Conservation (phyloP, 78 protist genomes). For the Cavenderia fasciculata region DNA sequence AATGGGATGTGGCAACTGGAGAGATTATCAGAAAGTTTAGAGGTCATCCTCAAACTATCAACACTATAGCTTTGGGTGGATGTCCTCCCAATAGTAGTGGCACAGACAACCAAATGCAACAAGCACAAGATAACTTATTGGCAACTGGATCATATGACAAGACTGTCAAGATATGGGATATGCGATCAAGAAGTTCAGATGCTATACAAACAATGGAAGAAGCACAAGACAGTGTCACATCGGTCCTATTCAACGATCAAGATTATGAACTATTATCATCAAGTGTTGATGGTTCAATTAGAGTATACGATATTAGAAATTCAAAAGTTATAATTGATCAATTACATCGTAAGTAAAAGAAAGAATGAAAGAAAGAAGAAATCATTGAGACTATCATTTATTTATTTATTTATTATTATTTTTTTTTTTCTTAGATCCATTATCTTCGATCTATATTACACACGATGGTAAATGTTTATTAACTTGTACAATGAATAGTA, state of each 20-base stretch:
- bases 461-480: slow-evolving; percentile 76
- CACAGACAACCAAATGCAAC: too few relatives aligned
- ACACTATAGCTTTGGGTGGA: slow-evolving; percentile 37
- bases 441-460: slow-evolving; percentile 62
- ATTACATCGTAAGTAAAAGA: slow-evolving; percentile 20
- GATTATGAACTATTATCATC: slow-evolving; percentile 42
- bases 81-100: slow-evolving; percentile 43
- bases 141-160: slow-evolving; percentile 60
- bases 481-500: slow-evolving; percentile 32
- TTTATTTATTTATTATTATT: too few relatives aligned
- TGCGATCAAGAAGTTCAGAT: slow-evolving; percentile 21
- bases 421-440: slow-evolving; percentile 19
- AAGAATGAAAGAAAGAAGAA: too few relatives aligned
- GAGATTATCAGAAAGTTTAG: slow-evolving; percentile 41
- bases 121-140: too few relatives aligned
- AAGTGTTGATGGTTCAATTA: slow-evolving; percentile 81
- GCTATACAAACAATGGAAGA: slow-evolving; percentile 67
- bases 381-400: too few relatives aligned
- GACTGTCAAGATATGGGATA: slow-evolving; percentile 71
- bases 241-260: slow-evolving; percentile 19
- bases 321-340: slow-evolving; percentile 52
- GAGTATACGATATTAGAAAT: slow-evolving; percentile 68
- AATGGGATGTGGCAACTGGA: slow-evolving; percentile 79
- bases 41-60: slow-evolving; percentile 60
- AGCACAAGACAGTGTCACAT: slow-evolving; percentile 64